These are phyloP conservation scores for Punica granatum DNA, from an alignment of 345 rosid genomes.

Conservation along the genomic window DNA sequence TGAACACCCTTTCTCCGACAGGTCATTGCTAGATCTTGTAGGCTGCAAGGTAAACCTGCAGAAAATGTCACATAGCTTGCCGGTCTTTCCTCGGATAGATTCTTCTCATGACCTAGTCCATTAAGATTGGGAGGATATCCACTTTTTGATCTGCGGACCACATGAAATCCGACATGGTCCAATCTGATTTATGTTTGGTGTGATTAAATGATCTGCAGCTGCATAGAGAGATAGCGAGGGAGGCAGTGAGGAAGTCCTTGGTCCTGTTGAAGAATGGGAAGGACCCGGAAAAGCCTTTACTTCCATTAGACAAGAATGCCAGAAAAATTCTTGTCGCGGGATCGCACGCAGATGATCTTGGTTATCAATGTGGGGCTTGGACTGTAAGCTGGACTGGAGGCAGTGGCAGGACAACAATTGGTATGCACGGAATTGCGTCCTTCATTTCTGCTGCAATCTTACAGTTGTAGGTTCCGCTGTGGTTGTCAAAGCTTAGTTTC, in stretches of 20 bases:
- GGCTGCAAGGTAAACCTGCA: neutral
- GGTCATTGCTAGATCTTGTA: neutral
- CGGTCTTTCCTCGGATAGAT: neutral
- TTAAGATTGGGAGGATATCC: too few relatives aligned
- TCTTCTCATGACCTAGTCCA: too few relatives aligned
- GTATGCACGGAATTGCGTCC: neutral
- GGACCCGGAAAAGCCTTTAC: conserved; percentile 27
- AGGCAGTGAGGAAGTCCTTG: conserved; percentile 83
- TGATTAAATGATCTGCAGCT: conserved; percentile 23
- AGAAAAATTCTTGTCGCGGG: conserved; percentile 67
- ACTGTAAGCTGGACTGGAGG: conserved; percentile 72
- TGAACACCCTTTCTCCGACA: conserved; percentile 15
- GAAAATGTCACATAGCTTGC: neutral
- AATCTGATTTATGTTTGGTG: neutral
- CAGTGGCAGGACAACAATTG: conserved; percentile 25
- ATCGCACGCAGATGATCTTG: conserved; percentile 68
- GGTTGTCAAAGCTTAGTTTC: neutral
- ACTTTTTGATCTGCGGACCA: neutral
- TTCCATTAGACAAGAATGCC: conserved; percentile 67
- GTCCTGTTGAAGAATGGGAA: conserved; percentile 66
- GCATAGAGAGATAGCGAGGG: conserved; percentile 73
- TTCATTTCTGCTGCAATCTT: conserved; percentile 32
- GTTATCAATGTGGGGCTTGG: conserved; percentile 89
- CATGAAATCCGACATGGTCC: neutral
- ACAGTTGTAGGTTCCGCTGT: too few relatives aligned